These are phyloP conservation scores for Oryza officinalis DNA, from an alignment of 176 grass and related monocot species.

Conservation along the genomic window DNA sequence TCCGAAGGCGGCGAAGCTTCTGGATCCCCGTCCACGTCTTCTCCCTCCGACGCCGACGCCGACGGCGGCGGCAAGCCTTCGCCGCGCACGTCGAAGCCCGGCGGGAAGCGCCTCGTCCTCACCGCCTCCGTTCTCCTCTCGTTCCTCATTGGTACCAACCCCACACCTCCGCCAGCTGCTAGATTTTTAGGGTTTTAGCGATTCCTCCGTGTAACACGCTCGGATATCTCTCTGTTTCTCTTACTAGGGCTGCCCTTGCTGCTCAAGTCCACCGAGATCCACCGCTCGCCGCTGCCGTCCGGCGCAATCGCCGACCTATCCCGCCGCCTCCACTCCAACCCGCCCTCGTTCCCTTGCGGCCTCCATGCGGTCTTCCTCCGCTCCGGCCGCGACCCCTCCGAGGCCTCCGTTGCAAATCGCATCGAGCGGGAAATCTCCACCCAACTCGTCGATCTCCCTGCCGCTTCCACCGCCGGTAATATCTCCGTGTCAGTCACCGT, in stretches of 20 bases:
- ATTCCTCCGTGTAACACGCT: neutral
- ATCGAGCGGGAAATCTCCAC: constrained; percentile 51
- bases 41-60: neutral
- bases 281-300: constrained; percentile 84
- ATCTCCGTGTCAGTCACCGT: constrained; percentile 66
- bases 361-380: constrained; percentile 67
- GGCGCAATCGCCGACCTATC: constrained; percentile 69
- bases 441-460: constrained; percentile 31
- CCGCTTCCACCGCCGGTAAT: constrained; percentile 25
- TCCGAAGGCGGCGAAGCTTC: neutral
- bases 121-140: constrained; percentile 70
- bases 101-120: constrained; percentile 71
- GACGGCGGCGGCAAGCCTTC: neutral
- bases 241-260: constrained; percentile 64
- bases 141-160: constrained; percentile 60
- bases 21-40: neutral
- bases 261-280: constrained; percentile 86
- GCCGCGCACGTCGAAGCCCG: constrained; percentile 49
- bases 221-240: neutral
- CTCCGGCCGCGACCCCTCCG: constrained; percentile 2
- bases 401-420: constrained; percentile 39
- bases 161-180: neutral
- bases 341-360: constrained; percentile 58
- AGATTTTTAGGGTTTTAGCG: neutral
- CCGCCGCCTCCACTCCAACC: constrained; percentile 51